Base-by-base conservation (phyloP, 352 stramenopile species). In the Lagenidium sp. region DNA sequence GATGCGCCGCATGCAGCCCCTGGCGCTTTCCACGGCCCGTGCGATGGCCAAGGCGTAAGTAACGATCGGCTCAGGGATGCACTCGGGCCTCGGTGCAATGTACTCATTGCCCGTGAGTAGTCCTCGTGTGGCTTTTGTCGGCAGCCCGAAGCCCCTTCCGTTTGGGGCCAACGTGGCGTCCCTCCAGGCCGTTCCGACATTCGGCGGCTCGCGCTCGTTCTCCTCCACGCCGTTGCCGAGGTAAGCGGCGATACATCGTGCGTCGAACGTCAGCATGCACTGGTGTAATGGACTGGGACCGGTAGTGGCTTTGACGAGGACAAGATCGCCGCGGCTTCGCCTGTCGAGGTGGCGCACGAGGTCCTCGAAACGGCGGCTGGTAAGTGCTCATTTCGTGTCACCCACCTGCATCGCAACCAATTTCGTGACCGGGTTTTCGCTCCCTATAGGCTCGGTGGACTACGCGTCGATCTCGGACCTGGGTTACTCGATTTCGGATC, bases 401-500 rank as follows among this genome's bases (percentile, higher is more conserved):
- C n/a, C n/a, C n/a, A n/a, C n/a, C n/a, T n/a, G n/a, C n/a, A n/a
- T n/a, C n/a, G n/a, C n/a, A n/a, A n/a, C n/a, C n/a, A n/a, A n/a
- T n/a, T n/a, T n/a, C n/a, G n/a, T n/a, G n/a, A n/a, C n/a, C n/a
- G n/a, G n/a, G n/a, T n/a, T n/a, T n/a, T n/a, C n/a, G n/a, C n/a
- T n/a, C 26, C 40, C 8, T 50, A 20, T 22, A 82, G 75, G 47
- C 26, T 63, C 58, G 23, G 57, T 73, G 18, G 76, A 85, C 44
- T 76, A 67, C 42, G 35, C 63, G 40, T 77, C 64, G 31, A 36
- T 83, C 8, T 57, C 73, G 8, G 73, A 88, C 55, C 57, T 89
- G 31, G 74, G 73, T 36, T 91, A 80, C 47, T 65, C 59, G 10
- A 50, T 93, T 11, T 79, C 78, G 41, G 78, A 89, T 47, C 47